phyloP scores from a whole-genome alignment of 176 grass and related monocot species.

The Dendrocalamus sinicus region DNA sequence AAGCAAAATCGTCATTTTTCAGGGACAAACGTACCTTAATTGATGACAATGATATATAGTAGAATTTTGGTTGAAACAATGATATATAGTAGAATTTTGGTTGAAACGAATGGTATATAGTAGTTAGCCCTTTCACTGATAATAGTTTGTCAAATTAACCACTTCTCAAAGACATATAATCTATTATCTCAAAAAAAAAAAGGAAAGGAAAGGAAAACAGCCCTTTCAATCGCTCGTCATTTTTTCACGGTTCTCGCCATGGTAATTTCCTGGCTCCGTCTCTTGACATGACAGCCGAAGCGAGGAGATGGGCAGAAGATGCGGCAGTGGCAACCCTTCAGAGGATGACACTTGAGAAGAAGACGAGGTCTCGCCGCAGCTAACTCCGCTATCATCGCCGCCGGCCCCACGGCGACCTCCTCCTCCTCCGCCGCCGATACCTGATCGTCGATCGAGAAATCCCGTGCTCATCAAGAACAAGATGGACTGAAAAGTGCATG shows the following conservation, averaged over 20 bases:
- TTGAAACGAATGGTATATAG: too few species aligned
- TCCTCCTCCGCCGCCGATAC: neutral
- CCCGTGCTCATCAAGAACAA: neutral
- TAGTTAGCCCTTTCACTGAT: too few species aligned
- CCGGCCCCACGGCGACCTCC: neutral
- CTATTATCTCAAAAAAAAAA: too few species aligned
- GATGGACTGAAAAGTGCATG: neutral
- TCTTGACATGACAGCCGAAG: neutral
- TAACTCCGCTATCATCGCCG: neutral
- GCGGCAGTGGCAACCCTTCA: neutral
- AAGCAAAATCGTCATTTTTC: too few species aligned
- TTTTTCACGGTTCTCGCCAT: neutral
- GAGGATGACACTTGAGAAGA: neutral
- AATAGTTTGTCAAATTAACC: too few species aligned
- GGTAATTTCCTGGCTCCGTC: neutral
- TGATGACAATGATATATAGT: too few species aligned
- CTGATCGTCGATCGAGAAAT: neutral
- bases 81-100: too few species aligned
- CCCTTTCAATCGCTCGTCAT: neutral
- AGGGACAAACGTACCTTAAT: too few species aligned
- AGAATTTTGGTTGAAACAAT: too few species aligned
- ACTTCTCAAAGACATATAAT: rapidly evolving
- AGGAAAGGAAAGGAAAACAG: too few species aligned
- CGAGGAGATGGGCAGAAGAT: constrained; percentile 3
- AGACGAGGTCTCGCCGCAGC: neutral